phyloP scores from a whole-genome alignment of 2,329 filamentous ascomycete species.

The Aspergillus caelatus region DNA sequence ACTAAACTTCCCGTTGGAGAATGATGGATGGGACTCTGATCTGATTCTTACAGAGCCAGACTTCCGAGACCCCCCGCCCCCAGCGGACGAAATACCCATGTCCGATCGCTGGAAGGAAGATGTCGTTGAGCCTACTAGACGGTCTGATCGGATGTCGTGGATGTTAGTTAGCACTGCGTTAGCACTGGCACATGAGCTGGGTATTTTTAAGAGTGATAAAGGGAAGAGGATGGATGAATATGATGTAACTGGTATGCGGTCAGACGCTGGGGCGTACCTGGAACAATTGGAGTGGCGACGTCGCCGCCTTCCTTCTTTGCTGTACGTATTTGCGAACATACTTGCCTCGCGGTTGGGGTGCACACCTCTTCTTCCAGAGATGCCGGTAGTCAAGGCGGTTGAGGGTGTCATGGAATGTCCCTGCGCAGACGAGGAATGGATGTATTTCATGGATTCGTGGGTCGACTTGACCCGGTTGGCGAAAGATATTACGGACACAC shows the following conservation, averaged over 20 bases:
- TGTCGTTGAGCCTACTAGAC: slow-evolving; percentile 55
- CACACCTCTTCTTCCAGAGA: slow-evolving; percentile 48
- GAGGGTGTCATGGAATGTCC: slow-evolving; percentile 20
- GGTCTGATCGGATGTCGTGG: slow-evolving; percentile 61
- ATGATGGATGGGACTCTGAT: slow-evolving; percentile 58
- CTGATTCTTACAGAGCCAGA: slow-evolving; percentile 48
- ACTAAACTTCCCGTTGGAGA: slow-evolving; percentile 55
- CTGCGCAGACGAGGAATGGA: slow-evolving; percentile 42
- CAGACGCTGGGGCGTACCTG: slow-evolving; percentile 20
- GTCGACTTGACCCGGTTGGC: slow-evolving; percentile 40
- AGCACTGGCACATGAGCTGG: slow-evolving; percentile 54
- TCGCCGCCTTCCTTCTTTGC: slow-evolving; percentile 34
- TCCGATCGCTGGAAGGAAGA: slow-evolving; percentile 53
- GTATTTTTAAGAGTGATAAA: slow-evolving; percentile 46
- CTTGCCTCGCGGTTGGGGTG: slow-evolving; percentile 50
- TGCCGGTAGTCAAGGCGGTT: slow-evolving; percentile 30
- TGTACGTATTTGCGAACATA: slow-evolving; percentile 51
- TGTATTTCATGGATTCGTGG: slow-evolving; percentile 50
- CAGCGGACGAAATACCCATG: slow-evolving; percentile 31
- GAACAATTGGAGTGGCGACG: slow-evolving; percentile 27
- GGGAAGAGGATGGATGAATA: slow-evolving; percentile 17
- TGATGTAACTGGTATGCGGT: neutral
- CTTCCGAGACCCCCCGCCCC: slow-evolving; percentile 39
- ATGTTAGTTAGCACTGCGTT: slow-evolving; percentile 57
- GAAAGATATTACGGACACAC: slow-evolving; percentile 46